These are phyloP conservation scores for Syncephalastrum racemosum DNA, from an alignment of 371 early-diverging fungal species.

Conservation along the genomic window DNA sequence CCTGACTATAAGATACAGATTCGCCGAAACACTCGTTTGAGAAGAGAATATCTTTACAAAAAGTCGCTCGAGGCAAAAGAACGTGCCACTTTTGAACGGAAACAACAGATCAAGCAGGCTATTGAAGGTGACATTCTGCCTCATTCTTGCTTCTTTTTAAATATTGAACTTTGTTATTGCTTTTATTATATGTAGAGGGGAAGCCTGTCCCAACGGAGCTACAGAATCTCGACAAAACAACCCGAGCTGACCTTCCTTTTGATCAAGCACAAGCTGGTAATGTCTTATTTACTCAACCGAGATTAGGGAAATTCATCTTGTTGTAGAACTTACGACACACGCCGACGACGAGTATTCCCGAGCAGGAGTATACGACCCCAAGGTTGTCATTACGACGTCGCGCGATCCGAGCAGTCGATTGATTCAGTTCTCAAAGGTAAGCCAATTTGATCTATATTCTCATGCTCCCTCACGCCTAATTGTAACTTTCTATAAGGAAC, in stretches of 20 bases:
- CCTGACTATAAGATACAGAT: constrained; percentile 44
- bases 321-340: constrained; percentile 73
- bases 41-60: constrained; percentile 93
- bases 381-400: constrained; percentile 97
- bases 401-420: constrained; percentile 94
- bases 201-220: constrained; percentile 84
- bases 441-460: too few relatives aligned
- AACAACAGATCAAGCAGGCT: constrained; percentile 91
- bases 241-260: constrained; percentile 78
- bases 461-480: not conserved
- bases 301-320: not conserved
- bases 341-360: constrained; percentile 97
- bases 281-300: not conserved
- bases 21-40: constrained; percentile 79
- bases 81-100: constrained; percentile 85
- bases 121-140: constrained; percentile 63
- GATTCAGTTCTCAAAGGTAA: constrained; percentile 92
- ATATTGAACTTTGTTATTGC: not conserved
- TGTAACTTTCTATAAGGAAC: constrained; percentile 69
- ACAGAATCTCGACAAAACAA: constrained; percentile 70
- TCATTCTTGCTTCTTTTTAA: constrained; percentile 38
- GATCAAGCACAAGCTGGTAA: constrained; percentile 88
- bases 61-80: constrained; percentile 94
- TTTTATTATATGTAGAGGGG: constrained; percentile 60
- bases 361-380: constrained; percentile 93